These are phyloP conservation scores for Cunninghamia lanceolata DNA, from an alignment of 75 land plant genomes.

Conservation along the genomic window DNA sequence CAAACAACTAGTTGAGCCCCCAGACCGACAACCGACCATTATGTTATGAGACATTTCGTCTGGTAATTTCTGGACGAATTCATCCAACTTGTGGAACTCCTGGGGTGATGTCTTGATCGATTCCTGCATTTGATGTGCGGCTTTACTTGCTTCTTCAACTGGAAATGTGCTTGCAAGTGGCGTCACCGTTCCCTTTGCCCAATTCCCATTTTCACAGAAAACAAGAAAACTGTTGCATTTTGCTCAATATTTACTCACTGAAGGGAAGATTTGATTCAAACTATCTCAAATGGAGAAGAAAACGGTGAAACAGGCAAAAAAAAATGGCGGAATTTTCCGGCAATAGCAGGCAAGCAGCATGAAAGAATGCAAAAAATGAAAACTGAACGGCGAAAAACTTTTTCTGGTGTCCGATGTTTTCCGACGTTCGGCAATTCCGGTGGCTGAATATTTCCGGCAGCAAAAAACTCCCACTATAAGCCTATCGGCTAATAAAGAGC, in stretches of 20 bases:
- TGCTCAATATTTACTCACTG: not conserved
- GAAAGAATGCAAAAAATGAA: no score
- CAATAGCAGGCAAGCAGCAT: no score
- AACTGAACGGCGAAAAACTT: no score
- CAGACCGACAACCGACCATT: slow-evolving; percentile 64
- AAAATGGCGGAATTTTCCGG: no score
- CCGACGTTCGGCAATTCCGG: no score
- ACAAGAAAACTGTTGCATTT: not conserved
- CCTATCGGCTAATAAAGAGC: no score
- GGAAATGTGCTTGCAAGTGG: slow-evolving; percentile 61
- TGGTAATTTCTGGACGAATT: slow-evolving; percentile 61
- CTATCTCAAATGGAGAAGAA: no score
- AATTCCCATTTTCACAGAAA: slow-evolving; percentile 4
- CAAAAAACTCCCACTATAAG: no score
- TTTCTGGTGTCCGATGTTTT: no score
- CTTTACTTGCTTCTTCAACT: slow-evolving; percentile 55
- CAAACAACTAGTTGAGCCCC: not conserved
- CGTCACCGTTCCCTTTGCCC: slow-evolving; percentile 64
- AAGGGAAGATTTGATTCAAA: no score
- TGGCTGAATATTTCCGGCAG: no score
- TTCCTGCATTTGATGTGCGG: slow-evolving; percentile 45
- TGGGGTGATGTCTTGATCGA: slow-evolving; percentile 33
- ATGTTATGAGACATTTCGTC: slow-evolving; percentile 70
- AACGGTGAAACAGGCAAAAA: no score
- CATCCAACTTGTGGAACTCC: slow-evolving; percentile 42